These are phyloP conservation scores for Boletales sp. DNA, from an alignment of 768 basidiomycete species.

Conservation along the genomic window DNA sequence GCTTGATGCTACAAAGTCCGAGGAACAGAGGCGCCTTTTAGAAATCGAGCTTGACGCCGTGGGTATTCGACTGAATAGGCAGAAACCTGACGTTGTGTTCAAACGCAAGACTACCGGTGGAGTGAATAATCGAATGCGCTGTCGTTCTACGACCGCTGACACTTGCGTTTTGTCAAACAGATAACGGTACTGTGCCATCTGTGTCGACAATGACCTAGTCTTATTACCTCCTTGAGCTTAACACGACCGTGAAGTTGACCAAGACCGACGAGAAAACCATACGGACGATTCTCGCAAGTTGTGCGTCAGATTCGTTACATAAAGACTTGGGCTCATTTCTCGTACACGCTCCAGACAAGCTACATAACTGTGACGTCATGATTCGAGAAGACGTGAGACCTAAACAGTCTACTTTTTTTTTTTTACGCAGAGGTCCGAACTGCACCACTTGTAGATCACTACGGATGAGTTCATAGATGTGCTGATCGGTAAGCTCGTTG, in stretches of 20 bases:
- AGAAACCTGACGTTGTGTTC: constrained; percentile 91
- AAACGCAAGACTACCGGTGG: constrained; percentile 92
- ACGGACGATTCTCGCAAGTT: constrained; percentile 85
- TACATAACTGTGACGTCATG: constrained; percentile 97
- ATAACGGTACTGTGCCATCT: constrained; percentile 55
- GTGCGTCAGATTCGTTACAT: constrained; percentile 38
- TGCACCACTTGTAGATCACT: constrained; percentile 60
- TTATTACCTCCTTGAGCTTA: constrained; percentile 47
- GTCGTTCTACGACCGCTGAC: background rate
- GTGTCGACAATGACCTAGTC: background rate
- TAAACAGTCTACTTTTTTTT: background rate
- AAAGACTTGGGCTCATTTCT: constrained; percentile 4
- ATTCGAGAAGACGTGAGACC: constrained; percentile 87
- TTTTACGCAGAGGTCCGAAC: constrained; percentile 2
- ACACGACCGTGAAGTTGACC: constrained; percentile 89
- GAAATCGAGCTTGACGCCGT: constrained; percentile 96
- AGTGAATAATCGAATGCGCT: constrained; percentile 41
- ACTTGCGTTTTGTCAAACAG: constrained; percentile 31
- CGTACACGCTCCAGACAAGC: constrained; percentile 53
- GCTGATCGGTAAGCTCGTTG: constrained; percentile 64
- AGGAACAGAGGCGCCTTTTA: constrained; percentile 83
- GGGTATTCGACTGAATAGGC: constrained; percentile 90
- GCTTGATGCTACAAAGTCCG: constrained; percentile 90
- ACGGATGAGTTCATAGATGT: constrained; percentile 98
- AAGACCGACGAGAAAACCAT: constrained; percentile 95